Evolutionary conservation across 2,329 filamentous ascomycete species (phyloP).

Genomic region (Fusarium sp.): DNA sequence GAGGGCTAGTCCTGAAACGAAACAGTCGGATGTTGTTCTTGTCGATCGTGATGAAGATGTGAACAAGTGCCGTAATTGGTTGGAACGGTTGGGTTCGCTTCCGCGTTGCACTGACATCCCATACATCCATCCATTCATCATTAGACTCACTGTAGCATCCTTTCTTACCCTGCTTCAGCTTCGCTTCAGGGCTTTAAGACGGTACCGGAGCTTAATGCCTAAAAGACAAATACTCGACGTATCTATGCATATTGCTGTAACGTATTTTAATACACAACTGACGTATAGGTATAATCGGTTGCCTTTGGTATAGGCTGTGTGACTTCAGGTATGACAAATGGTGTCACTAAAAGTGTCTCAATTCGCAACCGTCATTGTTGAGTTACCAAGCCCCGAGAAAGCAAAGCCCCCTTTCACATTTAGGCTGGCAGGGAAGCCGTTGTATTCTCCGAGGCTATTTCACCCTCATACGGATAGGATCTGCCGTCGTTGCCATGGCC

Average conservation of each 20-base stretch:
- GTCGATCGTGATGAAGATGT: conserved; percentile 39
- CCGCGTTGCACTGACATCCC: conserved; percentile 6
- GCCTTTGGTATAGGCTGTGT: conserved; percentile 2
- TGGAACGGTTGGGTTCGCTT: conserved; percentile 14
- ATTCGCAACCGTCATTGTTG: conserved; percentile 9
- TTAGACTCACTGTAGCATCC: conserved; percentile 8
- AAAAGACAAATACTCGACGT: conserved; percentile 3
- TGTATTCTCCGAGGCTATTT: conserved; percentile 28
- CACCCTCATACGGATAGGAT: conserved; percentile 38
- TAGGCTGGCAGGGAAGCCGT: conserved; percentile 38
- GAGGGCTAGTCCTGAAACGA: conserved; percentile 33
- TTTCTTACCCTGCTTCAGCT: conserved; percentile 17
- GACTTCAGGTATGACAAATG: conserved; percentile 8
- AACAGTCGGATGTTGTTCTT: conserved; percentile 17
- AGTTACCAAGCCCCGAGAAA: conserved; percentile 14
- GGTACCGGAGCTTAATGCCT: conserved; percentile 2
- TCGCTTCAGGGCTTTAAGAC: conserved; percentile 5
- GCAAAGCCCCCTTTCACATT: conserved; percentile 34
- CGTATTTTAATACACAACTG: conserved; percentile 8
- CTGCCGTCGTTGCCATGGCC: conserved; percentile 17
- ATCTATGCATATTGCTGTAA: conserved; percentile 16
- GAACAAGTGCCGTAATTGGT: conserved; percentile 39
- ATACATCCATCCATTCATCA: neutral
- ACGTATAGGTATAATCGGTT: conserved; percentile 4
- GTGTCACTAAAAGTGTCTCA: neutral